Base-by-base conservation (phyloP, 805 yeast species). In the Phaffomyces antillensis region DNA sequence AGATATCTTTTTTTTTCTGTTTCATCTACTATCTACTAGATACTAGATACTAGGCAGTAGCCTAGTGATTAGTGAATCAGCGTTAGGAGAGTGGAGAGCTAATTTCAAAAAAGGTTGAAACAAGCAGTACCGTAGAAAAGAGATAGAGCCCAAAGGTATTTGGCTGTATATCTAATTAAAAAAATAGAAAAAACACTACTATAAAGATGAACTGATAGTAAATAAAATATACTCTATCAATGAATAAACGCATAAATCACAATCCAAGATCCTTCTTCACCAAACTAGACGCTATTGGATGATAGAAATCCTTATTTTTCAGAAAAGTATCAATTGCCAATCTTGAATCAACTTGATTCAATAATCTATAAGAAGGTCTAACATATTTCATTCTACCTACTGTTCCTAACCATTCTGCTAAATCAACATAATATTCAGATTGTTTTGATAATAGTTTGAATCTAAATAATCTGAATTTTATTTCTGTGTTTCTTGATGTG, bases 341-440 rank as follows among this genome's bases (percentile, higher is more conserved):
- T 15, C 71, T 68, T 37, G 75, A 76, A 62, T 86, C 84, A 23
- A 82, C 91, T 7, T 65, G 57, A 57, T 78, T 75, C 50, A 89
- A 70, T 48, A 81, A 66, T 38, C 78, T 73, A 65, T 79, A 88
- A 5, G 93, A 87, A 28, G 96, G 96, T 63, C 96, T 76, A 24
- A 86, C 96, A 59, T 82, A 89, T 68, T 89, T 89, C 96, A 89
- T 89, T 70, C 96, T 77, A 18, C 96, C 96, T 20, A 89, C 93
- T 3, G 90, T 81, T 12, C 91, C 95, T 44, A 89, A 72, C 96
- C 96, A 89, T 43, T 78, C 77, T 4, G 95, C 88, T 39, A 89
- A 67, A 37, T 64, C 66, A 45, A 64, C 66, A 60, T 82, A 76
- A 42, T 68, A 67, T 31, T 69, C 62, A 12, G 59, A 49, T 44